phyloP scores from a whole-genome alignment of 176 grass and related monocot species.

The Oryza australiensis region DNA sequence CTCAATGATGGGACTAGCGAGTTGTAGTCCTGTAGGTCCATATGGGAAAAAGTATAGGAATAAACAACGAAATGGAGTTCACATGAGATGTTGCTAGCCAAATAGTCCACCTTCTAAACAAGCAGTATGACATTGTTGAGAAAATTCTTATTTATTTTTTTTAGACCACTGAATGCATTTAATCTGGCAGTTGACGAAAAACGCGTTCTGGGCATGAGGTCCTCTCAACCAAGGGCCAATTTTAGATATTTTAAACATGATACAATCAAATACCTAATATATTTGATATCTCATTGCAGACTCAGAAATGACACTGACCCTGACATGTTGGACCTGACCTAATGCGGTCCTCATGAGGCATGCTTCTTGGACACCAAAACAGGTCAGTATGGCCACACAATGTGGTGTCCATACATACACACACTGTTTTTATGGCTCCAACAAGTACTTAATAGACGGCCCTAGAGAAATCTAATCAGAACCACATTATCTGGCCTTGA shows the following conservation, averaged over 20 bases:
- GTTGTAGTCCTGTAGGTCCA: conserved; percentile 8
- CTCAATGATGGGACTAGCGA: neutral
- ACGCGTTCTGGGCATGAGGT: neutral
- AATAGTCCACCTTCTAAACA: neutral
- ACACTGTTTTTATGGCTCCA: neutral
- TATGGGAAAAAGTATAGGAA: neutral
- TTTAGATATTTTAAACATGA: conserved; percentile 13
- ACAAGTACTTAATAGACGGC: neutral
- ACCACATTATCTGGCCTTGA: conserved; percentile 9
- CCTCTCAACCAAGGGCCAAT: neutral
- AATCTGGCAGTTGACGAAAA: neutral
- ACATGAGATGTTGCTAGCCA: conserved; percentile 24
- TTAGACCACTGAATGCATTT: neutral
- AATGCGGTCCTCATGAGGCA: neutral
- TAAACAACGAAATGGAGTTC: neutral
- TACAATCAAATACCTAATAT: neutral
- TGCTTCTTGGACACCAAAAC: neutral
- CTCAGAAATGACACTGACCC: neutral
- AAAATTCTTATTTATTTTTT: conserved; percentile 10
- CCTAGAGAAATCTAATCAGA: conserved; percentile 26
- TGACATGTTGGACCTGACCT: conserved; percentile 3
- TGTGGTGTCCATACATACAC: neutral
- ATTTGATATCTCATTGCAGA: neutral
- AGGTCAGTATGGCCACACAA: conserved; percentile 4
- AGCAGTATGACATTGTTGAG: conserved; percentile 11